Evolutionary conservation across 2,329 filamentous ascomycete species (phyloP).

Genomic region (Colletotrichum sublineola): DNA sequence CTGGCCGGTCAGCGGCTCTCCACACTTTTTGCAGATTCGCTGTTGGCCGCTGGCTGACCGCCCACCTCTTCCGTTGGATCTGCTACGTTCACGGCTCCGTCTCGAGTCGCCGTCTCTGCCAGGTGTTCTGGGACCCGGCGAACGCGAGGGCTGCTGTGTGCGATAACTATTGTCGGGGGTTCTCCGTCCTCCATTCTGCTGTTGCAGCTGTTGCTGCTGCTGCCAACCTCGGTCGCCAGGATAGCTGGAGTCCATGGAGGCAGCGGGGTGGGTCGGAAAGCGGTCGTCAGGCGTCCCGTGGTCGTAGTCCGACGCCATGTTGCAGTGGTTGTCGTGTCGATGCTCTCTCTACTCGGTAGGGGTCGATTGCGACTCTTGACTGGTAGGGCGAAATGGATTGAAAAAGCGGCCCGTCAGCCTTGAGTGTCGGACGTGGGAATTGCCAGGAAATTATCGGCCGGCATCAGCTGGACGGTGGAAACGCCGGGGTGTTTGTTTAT

Average conservation of each 20-base stretch:
- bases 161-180: slow-evolving; percentile 55
- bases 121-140: slow-evolving; percentile 50
- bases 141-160: slow-evolving; percentile 50
- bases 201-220: slow-evolving; percentile 40
- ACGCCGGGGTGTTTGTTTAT: slow-evolving; percentile 26
- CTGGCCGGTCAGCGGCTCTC: slow-evolving; percentile 88
- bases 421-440: slow-evolving; percentile 40
- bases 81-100: slow-evolving; percentile 69
- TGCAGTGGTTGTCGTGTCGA: slow-evolving; percentile 18
- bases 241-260: slow-evolving; percentile 49
- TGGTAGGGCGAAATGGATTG: slow-evolving; percentile 30
- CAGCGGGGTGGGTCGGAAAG: slow-evolving; percentile 48
- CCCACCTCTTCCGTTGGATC: slow-evolving; percentile 66
- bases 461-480: slow-evolving; percentile 43
- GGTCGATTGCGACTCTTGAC: slow-evolving; percentile 42
- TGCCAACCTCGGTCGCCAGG: slow-evolving; percentile 53
- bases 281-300: slow-evolving; percentile 56
- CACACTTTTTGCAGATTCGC: slow-evolving; percentile 87
- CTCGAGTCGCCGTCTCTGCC: slow-evolving; percentile 59
- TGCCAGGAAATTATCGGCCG: slow-evolving; percentile 41
- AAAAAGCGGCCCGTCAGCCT: slow-evolving; percentile 42
- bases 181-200: slow-evolving; percentile 51
- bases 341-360: slow-evolving; percentile 16
- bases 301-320: slow-evolving; percentile 64
- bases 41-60: slow-evolving; percentile 71